A percentile compares a stretch with the other conserved stretches of the same genome.
Conservation (phyloP, 495 filamentous ascomycete species). For the Neurospora sp. region DNA sequence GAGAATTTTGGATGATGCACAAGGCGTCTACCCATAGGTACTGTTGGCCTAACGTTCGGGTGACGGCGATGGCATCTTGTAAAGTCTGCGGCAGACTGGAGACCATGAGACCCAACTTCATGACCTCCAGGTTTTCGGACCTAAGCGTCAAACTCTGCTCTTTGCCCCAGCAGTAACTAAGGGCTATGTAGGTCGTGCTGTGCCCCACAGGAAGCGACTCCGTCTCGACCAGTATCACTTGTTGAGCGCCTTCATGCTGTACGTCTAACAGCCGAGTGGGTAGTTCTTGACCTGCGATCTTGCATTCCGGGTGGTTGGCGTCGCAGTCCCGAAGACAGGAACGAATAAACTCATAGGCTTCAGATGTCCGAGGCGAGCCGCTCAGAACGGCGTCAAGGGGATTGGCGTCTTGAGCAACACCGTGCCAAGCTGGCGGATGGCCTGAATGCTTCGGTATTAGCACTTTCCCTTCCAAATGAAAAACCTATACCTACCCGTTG, state of each 20-base stretch:
- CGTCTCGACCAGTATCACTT: background rate
- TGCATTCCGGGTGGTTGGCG: background rate
- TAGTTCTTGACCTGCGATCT: background rate
- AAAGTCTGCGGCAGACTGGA: background rate
- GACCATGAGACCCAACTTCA: background rate
- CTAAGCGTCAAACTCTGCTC: background rate
- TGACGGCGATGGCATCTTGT: background rate
- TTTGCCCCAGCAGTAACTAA: slow-evolving; percentile 4
- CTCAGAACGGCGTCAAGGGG: background rate
- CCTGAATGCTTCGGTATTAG: background rate
- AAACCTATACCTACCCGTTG: background rate
- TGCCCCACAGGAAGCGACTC: background rate
- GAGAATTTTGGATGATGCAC: slow-evolving; percentile 5
- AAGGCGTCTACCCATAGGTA: slow-evolving; percentile 3
- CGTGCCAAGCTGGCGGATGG: background rate
- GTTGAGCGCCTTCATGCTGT: background rate
- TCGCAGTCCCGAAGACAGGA: background rate
- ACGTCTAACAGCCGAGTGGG: slow-evolving; percentile 1
- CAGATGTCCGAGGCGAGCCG: background rate
- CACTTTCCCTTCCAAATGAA: too few relatives aligned
- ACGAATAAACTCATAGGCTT: background rate
- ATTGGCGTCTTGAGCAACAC: background rate
- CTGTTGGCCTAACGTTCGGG: background rate
- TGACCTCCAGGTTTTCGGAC: background rate
- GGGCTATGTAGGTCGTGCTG: background rate